These are phyloP conservation scores for Lachnellula hyalina DNA, from an alignment of 2,329 filamentous ascomycete genomes.

Conservation along the genomic window DNA sequence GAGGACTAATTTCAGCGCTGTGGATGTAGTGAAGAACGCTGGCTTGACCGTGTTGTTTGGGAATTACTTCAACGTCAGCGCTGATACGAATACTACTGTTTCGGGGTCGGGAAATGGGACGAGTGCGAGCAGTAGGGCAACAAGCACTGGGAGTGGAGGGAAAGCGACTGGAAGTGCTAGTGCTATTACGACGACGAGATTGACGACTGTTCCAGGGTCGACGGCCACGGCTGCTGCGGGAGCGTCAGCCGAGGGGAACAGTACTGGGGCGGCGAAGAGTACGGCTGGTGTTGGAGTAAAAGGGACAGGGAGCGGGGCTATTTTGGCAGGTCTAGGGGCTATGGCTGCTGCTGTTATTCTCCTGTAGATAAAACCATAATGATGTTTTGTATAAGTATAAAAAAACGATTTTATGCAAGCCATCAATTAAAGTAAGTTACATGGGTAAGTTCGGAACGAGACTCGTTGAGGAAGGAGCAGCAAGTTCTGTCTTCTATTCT, in stretches of 20 bases:
- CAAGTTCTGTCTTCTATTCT: too few relatives aligned
- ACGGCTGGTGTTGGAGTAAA: neutral
- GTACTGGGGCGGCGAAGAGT: neutral
- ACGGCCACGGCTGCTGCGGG: neutral
- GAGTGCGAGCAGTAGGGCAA: neutral
- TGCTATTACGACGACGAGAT: neutral
- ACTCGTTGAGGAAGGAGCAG: too few relatives aligned
- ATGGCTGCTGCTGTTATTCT: constrained; percentile 14
- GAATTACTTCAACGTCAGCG: constrained; percentile 22
- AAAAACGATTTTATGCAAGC: neutral
- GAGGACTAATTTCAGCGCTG: constrained; percentile 19
- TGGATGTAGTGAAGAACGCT: constrained; percentile 12
- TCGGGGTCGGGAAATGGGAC: neutral
- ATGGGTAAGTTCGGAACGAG: neutral
- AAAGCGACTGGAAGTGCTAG: neutral
- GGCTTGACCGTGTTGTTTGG: constrained; percentile 16
- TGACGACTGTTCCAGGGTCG: neutral
- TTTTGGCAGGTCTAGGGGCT: constrained; percentile 15
- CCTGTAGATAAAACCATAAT: constrained; percentile 8
- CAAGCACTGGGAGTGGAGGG: neutral
- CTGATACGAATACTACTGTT: constrained; percentile 12
- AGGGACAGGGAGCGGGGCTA: constrained; percentile 2
- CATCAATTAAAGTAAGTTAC: neutral
- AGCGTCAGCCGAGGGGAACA: neutral
- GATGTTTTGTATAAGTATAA: neutral